Conservation (phyloP, 805 yeast genomes). For the Saturnispora diversa region DNA sequence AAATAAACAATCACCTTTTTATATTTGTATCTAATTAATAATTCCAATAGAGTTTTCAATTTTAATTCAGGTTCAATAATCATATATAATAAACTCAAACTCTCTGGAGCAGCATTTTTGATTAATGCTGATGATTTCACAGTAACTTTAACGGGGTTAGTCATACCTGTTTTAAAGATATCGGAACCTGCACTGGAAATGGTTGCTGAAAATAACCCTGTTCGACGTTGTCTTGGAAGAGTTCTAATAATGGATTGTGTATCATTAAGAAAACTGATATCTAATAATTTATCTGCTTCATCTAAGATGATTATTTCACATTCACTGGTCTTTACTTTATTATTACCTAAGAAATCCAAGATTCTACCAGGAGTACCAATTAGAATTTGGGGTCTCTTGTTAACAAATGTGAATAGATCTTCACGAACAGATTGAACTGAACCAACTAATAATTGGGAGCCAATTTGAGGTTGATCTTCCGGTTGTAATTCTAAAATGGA, state of each 20-base stretch:
- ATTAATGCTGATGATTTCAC: conserved; percentile 44
- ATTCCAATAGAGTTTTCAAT: conserved; percentile 46
- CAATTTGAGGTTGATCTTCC: conserved; percentile 33
- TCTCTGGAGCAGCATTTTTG: conserved; percentile 45
- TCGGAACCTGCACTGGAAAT: conserved; percentile 72
- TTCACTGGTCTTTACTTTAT: conserved; percentile 48
- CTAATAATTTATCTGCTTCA: conserved; percentile 88
- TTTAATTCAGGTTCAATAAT: conserved; percentile 53
- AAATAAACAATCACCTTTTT: conserved; percentile 84
- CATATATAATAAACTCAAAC: conserved; percentile 55
- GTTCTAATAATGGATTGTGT: conserved; percentile 56
- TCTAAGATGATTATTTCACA: conserved; percentile 76
- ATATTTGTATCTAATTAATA: conserved; percentile 48
- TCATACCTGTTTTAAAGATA: conserved; percentile 80
- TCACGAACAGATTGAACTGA: conserved; percentile 56
- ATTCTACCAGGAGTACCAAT: conserved; percentile 92
- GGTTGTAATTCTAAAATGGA: conserved; percentile 52
- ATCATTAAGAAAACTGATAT: conserved; percentile 63
- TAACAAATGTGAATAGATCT: conserved; percentile 54
- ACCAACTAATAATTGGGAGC: conserved; percentile 58
- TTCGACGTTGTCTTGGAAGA: conserved; percentile 86
- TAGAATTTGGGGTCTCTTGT: conserved; percentile 58
- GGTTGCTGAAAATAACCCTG: conserved; percentile 93
- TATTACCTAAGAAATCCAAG: conserved; percentile 59
- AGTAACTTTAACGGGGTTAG: conserved; percentile 83